These are phyloP conservation scores for Cryptosporidium ubiquitum DNA, from an alignment of 169 alveolate species.

Conservation along the genomic window DNA sequence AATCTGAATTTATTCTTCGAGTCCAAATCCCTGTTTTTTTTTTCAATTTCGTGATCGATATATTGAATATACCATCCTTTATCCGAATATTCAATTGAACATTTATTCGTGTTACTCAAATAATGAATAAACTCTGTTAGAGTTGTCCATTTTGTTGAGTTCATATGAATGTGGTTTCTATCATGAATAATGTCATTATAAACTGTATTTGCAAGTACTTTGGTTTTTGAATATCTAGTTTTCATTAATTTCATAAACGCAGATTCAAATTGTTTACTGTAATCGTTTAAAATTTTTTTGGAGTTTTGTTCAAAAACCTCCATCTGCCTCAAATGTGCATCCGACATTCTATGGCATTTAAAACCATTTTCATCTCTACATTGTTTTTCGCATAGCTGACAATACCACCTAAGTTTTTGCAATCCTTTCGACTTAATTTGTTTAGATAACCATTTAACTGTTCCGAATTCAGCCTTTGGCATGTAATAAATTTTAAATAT, in stretches of 20 bases:
- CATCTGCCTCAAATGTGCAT: slow-evolving; percentile 93
- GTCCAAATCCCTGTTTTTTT: slow-evolving; percentile 74
- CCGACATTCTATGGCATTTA: slow-evolving; percentile 93
- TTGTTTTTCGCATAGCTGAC: slow-evolving; percentile 95
- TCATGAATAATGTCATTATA: slow-evolving; percentile 90
- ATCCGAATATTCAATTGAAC: slow-evolving; percentile 90
- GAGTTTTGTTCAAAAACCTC: slow-evolving; percentile 91
- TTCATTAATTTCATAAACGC: slow-evolving; percentile 90
- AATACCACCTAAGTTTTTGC: slow-evolving; percentile 93
- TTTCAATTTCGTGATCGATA: slow-evolving; percentile 87
- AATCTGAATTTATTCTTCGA: slow-evolving; percentile 15
- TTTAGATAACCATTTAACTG: slow-evolving; percentile 94
- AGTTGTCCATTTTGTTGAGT: slow-evolving; percentile 94
- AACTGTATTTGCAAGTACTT: slow-evolving; percentile 90
- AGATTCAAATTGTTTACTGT: slow-evolving; percentile 89
- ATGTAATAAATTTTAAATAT: slow-evolving; percentile 39
- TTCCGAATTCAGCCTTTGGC: slow-evolving; percentile 92
- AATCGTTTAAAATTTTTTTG: slow-evolving; percentile 90
- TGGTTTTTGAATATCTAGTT: slow-evolving; percentile 85
- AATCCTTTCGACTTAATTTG: slow-evolving; percentile 94
- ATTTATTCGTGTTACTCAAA: slow-evolving; percentile 90
- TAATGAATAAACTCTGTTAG: slow-evolving; percentile 87
- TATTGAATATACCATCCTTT: slow-evolving; percentile 93
- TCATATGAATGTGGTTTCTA: slow-evolving; percentile 93
- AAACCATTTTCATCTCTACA: slow-evolving; percentile 96